Conservation (phyloP, 2,329 filamentous ascomycete species). For the Venturia nashicola region DNA sequence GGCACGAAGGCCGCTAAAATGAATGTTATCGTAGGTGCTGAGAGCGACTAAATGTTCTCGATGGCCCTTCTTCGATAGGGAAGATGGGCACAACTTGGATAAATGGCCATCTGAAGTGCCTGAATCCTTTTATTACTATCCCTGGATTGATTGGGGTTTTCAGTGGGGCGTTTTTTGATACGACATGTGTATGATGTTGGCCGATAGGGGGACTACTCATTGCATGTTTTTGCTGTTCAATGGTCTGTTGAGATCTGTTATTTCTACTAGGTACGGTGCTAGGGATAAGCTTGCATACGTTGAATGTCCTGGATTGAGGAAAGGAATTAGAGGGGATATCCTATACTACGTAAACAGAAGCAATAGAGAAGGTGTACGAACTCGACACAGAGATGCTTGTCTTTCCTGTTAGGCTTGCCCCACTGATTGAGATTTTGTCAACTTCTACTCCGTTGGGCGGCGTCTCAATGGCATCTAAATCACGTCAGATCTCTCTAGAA, state of each 20-base stretch:
- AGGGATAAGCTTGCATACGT: not conserved
- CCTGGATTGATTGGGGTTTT: not conserved
- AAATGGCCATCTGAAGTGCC: not conserved
- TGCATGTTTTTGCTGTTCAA: not conserved
- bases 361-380: not conserved
- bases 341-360: not conserved
- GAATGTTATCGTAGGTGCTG: not conserved
- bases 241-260: no score
- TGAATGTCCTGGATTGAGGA: not conserved
- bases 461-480: not conserved
- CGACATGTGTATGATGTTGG: not conserved
- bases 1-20: constrained; percentile 3
- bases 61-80: not conserved
- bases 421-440: not conserved
- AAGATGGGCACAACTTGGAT: not conserved
- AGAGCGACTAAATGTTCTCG: not conserved
- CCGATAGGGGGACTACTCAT: not conserved
- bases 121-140: not conserved
- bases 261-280: not conserved
- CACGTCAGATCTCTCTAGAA: not conserved
- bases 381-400: not conserved
- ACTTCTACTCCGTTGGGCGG: not conserved
- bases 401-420: not conserved
- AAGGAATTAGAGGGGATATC: not conserved
- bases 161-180: not conserved